Conservation (phyloP, 2,329 filamentous ascomycete species). For the Fusarium pilosicola region DNA sequence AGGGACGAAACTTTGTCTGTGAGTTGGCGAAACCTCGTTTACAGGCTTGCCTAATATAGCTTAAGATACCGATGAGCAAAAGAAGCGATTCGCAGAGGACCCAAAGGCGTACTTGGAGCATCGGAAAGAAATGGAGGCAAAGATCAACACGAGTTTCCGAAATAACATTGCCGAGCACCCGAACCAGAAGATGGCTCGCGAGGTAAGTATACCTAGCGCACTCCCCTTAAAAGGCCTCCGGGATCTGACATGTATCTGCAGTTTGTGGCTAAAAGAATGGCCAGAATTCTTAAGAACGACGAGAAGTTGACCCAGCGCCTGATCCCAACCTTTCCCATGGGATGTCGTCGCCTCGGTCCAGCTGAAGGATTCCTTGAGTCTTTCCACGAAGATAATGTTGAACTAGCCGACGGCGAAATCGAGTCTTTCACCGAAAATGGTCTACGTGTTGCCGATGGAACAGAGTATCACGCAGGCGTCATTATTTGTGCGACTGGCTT, state of each 20-base stretch:
- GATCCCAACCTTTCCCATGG: constrained; percentile 52
- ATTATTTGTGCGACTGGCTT: constrained; percentile 25
- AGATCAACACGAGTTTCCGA: constrained; percentile 9
- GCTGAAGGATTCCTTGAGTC: constrained; percentile 54
- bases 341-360: constrained; percentile 56
- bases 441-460: constrained; percentile 9
- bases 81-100: background rate
- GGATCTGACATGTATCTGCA: background rate
- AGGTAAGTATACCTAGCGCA: background rate
- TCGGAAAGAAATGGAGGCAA: constrained; percentile 2
- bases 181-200: constrained; percentile 1
- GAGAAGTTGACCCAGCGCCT: constrained; percentile 35
- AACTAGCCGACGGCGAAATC: constrained; percentile 24
- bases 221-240: rapidly evolving
- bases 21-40: rapidly evolving
- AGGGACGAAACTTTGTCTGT: constrained; percentile 15
- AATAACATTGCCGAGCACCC: constrained; percentile 12
- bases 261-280: constrained; percentile 8
- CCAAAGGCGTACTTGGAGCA: constrained; percentile 4
- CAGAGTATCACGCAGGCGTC: constrained; percentile 9
- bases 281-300: constrained; percentile 3
- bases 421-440: constrained; percentile 12
- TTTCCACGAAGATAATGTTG: constrained; percentile 38
- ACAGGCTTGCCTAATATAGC: background rate
- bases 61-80: constrained; percentile 11